A percentile compares a stretch with the other conserved stretches of the same genome.
These are phyloP conservation scores for Zygoascus sp. DNA, from an alignment of 1,139 yeast species.

Conservation along the genomic window DNA sequence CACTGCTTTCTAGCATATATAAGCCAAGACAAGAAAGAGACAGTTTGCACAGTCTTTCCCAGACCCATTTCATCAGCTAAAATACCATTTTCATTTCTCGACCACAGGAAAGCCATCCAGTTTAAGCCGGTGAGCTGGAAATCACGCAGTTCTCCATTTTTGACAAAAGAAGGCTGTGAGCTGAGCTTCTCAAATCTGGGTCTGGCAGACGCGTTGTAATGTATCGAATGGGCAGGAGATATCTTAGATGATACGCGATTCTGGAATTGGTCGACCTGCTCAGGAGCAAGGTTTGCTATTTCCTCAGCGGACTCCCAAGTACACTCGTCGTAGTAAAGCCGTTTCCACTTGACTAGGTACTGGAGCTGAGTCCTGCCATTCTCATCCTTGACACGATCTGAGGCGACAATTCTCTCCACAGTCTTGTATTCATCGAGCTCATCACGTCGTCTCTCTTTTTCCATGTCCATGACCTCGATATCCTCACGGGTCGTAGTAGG, in stretches of 20 bases:
- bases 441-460: conserved; percentile 76
- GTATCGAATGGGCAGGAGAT: conserved; percentile 74
- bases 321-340: conserved; percentile 89
- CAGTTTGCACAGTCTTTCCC: conserved; percentile 97
- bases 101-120: conserved; percentile 99
- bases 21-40: conserved; percentile 89
- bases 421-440: conserved; percentile 78
- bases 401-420: conserved; percentile 86
- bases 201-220: conserved; percentile 63
- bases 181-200: conserved; percentile 86
- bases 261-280: conserved; percentile 78
- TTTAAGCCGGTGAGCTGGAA: conserved; percentile 96
- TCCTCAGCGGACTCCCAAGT: conserved; percentile 95
- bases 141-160: conserved; percentile 89
- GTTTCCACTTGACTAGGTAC: conserved; percentile 89
- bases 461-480: conserved; percentile 88
- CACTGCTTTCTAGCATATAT: conserved; percentile 91
- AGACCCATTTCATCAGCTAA: conserved; percentile 99
- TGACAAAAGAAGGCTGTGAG: conserved; percentile 83
- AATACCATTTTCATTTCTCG: conserved; percentile 94
- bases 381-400: conserved; percentile 61
- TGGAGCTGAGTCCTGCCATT: conserved; percentile 65
- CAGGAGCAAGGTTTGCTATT: conserved; percentile 80
- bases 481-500: conserved; percentile 84
- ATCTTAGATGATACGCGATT: conserved; percentile 80